These are phyloP conservation scores for Holtermanniella nyarrowii DNA, from an alignment of 768 basidiomycete genomes.

Conservation along the genomic window DNA sequence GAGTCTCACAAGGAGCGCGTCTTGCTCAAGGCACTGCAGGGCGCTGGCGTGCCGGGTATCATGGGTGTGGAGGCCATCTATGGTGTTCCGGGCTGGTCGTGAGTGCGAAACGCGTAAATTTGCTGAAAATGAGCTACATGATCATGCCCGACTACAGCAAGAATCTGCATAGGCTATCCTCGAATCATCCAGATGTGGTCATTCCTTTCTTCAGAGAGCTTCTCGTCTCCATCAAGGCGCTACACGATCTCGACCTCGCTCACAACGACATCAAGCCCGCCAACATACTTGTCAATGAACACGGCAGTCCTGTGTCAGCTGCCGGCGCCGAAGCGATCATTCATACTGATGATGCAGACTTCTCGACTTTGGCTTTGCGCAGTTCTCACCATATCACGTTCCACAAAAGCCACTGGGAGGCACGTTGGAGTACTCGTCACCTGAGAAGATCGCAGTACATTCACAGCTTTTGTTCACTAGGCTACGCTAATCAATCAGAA, in stretches of 20 bases:
- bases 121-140: background rate
- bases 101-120: conserved; percentile 6
- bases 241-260: conserved; percentile 43
- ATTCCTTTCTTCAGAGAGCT: conserved; percentile 31
- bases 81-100: conserved; percentile 37
- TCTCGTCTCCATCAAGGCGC: conserved; percentile 18
- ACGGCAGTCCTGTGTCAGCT: conserved; percentile 12
- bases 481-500: conserved; percentile 8
- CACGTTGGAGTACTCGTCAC: conserved; percentile 36
- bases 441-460: conserved; percentile 31
- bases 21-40: conserved; percentile 27
- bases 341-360: background rate
- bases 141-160: too few relatives aligned
- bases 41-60: conserved; percentile 27
- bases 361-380: conserved; percentile 38
- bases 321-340: background rate
- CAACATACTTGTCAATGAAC: conserved; percentile 43
- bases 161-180: conserved; percentile 14
- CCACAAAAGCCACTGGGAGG: conserved; percentile 28
- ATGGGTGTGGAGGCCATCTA: conserved; percentile 35
- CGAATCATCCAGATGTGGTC: too few relatives aligned
- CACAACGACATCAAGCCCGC: conserved; percentile 46
- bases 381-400: conserved; percentile 22
- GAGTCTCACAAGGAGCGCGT: conserved; percentile 40
- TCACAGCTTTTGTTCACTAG: background rate